Conservation (phyloP, 1,284 basidiomycete genomes). For the Stereum hirsutum region DNA sequence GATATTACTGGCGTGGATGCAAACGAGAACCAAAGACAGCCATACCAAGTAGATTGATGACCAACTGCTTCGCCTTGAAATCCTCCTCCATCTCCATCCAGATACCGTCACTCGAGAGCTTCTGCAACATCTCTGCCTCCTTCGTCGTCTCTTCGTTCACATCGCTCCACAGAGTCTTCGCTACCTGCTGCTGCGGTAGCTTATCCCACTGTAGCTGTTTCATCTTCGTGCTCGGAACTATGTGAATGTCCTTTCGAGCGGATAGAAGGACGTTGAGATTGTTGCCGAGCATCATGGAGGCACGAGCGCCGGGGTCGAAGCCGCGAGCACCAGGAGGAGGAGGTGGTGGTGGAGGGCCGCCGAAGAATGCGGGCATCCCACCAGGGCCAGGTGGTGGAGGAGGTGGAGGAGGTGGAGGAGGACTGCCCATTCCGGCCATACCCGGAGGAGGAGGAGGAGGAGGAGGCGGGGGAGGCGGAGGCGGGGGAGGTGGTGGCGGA, state of each 20-base stretch:
- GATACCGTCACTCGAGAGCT: conserved; percentile 77
- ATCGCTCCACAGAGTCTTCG: conserved; percentile 81
- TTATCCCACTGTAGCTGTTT: conserved; percentile 99
- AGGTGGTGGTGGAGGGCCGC: conserved; percentile 30
- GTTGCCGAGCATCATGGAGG: conserved; percentile 49
- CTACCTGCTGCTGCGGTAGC: conserved; percentile 76
- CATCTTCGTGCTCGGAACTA: conserved; percentile 87
- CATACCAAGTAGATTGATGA: conserved; percentile 73
- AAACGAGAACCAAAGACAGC: conserved; percentile 4
- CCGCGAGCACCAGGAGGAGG: conserved; percentile 30
- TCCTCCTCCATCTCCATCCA: conserved; percentile 98
- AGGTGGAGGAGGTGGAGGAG: conserved; percentile 12
- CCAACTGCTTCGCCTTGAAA: conserved; percentile 94
- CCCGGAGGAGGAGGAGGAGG: conserved; percentile 26
- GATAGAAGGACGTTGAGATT: conserved; percentile 46
- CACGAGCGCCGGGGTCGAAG: conserved; percentile 38
- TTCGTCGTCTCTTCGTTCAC: conserved; percentile 57
- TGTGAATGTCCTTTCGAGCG: conserved; percentile 77
- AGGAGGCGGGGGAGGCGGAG: conserved; percentile 28
- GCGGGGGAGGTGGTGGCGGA: conserved; percentile 22
- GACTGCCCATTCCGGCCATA: conserved; percentile 13
- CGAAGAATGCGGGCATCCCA: no score
- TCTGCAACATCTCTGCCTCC: conserved; percentile 72
- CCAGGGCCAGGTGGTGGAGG: no score
- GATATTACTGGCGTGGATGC: conserved; percentile 1